Percentiles rank a stretch among this genome's conserved stretches.
These are phyloP conservation scores for Acer yangbiense DNA, from an alignment of 345 rosid genomes.

Conservation along the genomic window DNA sequence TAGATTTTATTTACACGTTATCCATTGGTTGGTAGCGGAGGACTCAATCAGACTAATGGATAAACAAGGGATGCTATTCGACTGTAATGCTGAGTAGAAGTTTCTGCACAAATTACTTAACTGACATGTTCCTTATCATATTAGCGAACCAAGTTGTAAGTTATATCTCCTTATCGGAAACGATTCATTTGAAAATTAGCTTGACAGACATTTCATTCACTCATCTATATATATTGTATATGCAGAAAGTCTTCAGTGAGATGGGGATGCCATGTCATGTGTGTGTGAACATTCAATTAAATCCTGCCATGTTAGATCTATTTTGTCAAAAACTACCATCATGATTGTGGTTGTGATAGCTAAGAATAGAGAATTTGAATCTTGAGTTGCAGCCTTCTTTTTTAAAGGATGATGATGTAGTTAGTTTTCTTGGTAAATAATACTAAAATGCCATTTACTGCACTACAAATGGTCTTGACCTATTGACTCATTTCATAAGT, in stretches of 20 bases:
- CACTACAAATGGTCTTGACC: neutral
- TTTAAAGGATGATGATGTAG: neutral
- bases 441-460: neutral
- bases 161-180: neutral
- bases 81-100: neutral
- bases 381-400: neutral
- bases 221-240: neutral
- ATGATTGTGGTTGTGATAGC: neutral
- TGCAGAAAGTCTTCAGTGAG: neutral
- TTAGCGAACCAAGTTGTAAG: neutral
- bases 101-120: neutral
- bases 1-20: neutral
- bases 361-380: neutral
- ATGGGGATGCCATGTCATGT: neutral
- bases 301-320: neutral
- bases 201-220: neutral
- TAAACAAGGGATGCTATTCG: neutral
- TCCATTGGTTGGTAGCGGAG: neutral
- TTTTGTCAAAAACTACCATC: neutral
- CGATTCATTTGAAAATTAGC: neutral
- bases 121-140: neutral
- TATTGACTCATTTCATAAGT: neutral
- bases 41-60: neutral
- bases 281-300: neutral
- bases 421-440: neutral